These are phyloP conservation scores for Wickerhamomyces sp. DNA, from an alignment of 1,139 yeast genomes.

Conservation along the genomic window DNA sequence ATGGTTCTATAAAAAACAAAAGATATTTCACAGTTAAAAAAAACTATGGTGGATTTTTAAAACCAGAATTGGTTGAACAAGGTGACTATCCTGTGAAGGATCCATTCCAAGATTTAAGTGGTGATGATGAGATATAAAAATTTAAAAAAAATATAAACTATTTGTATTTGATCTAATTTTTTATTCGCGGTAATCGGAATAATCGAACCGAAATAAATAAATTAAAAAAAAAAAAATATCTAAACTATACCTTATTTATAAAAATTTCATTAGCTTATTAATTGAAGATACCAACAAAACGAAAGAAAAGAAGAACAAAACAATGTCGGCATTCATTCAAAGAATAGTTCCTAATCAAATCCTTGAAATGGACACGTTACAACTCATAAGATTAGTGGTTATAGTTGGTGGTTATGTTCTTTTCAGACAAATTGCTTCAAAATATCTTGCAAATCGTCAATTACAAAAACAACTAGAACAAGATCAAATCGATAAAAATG, in stretches of 20 bases:
- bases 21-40: conserved; percentile 56
- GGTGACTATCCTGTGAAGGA: conserved; percentile 49
- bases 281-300: no score
- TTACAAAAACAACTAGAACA: conserved; percentile 43
- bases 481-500: conserved; percentile 33
- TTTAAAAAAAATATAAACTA: no score
- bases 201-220: no score
- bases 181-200: no score
- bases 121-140: conserved; percentile 35
- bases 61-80: conserved; percentile 30
- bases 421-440: conserved; percentile 36
- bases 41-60: conserved; percentile 61
- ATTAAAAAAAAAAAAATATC: no score
- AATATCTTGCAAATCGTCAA: conserved; percentile 44
- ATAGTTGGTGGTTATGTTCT: conserved; percentile 42
- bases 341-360: neutral
- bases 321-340: neutral
- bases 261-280: no score
- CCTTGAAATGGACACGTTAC: conserved; percentile 29
- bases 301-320: no score
- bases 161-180: no score
- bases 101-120: conserved; percentile 37
- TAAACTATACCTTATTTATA: no score
- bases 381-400: conserved; percentile 34
- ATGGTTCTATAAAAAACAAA: conserved; percentile 67